Evolutionary conservation across 2,329 filamentous ascomycete species (phyloP).

Genomic region (Sclerotinia sclerotiorum): DNA sequence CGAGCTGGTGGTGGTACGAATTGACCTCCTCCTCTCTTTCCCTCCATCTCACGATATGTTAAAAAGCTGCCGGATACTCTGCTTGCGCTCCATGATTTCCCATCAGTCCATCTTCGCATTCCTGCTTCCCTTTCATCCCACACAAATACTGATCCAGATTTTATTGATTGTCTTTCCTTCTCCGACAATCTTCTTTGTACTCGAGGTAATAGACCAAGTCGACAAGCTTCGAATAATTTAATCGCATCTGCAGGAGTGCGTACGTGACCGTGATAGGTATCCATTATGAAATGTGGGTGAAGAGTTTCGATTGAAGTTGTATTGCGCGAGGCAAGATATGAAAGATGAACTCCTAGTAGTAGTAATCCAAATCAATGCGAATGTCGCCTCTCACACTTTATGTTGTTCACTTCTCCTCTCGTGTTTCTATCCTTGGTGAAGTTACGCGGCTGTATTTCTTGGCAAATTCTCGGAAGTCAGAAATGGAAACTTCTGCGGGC

Average conservation of each 20-base stretch:
- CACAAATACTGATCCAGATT: slow-evolving; percentile 97
- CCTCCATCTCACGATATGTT: slow-evolving; percentile 98
- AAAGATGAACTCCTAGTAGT: background rate
- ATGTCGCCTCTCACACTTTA: background rate
- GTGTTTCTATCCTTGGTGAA: background rate
- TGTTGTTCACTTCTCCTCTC: background rate
- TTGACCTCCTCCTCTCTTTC: slow-evolving; percentile 79
- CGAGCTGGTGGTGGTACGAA: slow-evolving; percentile 60
- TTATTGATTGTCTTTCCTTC: slow-evolving; percentile 94
- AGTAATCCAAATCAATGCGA: background rate
- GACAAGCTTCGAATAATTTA: slow-evolving; percentile 96
- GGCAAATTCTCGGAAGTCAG: slow-evolving; percentile 19
- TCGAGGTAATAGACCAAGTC: slow-evolving; percentile 81
- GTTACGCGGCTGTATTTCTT: slow-evolving; percentile 17
- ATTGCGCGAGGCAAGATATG: slow-evolving; percentile 6
- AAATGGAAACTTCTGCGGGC: slow-evolving; percentile 15
- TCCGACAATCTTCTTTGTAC: slow-evolving; percentile 96
- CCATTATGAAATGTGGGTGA: slow-evolving; percentile 59
- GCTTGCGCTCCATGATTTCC: slow-evolving; percentile 98
- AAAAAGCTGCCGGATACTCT: slow-evolving; percentile 96
- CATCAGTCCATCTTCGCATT: slow-evolving; percentile 98
- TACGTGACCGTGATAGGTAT: slow-evolving; percentile 94
- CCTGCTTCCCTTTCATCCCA: slow-evolving; percentile 98
- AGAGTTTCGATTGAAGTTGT: slow-evolving; percentile 20
- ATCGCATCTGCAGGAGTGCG: slow-evolving; percentile 96